Conservation (phyloP, 2,329 filamentous ascomycete genomes). For the Colletotrichum kahawae region DNA sequence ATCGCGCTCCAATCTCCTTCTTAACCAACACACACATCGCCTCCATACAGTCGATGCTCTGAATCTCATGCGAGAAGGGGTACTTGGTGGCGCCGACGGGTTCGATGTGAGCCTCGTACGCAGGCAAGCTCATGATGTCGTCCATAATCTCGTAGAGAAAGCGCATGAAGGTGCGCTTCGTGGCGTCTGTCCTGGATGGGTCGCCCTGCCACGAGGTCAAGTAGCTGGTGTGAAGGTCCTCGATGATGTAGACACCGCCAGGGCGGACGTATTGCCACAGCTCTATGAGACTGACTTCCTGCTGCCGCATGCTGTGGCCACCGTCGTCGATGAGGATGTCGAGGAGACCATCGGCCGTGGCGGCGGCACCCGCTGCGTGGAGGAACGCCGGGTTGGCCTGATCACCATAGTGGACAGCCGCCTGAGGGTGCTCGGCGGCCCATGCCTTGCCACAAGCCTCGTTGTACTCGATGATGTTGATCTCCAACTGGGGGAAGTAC, state of each 20-base stretch:
- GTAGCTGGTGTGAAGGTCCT: conserved; percentile 37
- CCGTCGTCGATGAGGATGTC: conserved; percentile 47
- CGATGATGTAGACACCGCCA: conserved; percentile 39
- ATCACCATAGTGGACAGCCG: conserved; percentile 43
- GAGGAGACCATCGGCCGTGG: conserved; percentile 28
- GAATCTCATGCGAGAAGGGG: conserved; percentile 27
- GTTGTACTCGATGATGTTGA: conserved; percentile 48
- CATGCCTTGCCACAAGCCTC: conserved; percentile 38
- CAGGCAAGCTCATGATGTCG: conserved; percentile 20
- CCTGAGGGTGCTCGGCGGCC: conserved; percentile 36
- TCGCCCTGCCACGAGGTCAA: conserved; percentile 29
- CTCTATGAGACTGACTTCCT: conserved; percentile 36
- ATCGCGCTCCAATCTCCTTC: conserved; percentile 17
- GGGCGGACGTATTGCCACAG: conserved; percentile 41
- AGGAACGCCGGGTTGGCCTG: conserved; percentile 41
- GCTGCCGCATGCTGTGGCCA: conserved; percentile 42
- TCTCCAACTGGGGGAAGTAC: conserved; percentile 41
- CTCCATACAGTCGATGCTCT: conserved; percentile 32
- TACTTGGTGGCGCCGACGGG: conserved; percentile 18
- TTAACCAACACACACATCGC: conserved; percentile 33
- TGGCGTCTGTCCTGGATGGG: conserved; percentile 22
- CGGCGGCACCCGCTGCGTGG: conserved; percentile 35
- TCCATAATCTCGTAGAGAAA: conserved; percentile 30
- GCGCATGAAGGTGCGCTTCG: conserved; percentile 30
- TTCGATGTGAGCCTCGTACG: conserved; percentile 17